Evolutionary conservation across 768 basidiomycete genomes (phyloP).

Genomic region (Termitomyces sp.): DNA sequence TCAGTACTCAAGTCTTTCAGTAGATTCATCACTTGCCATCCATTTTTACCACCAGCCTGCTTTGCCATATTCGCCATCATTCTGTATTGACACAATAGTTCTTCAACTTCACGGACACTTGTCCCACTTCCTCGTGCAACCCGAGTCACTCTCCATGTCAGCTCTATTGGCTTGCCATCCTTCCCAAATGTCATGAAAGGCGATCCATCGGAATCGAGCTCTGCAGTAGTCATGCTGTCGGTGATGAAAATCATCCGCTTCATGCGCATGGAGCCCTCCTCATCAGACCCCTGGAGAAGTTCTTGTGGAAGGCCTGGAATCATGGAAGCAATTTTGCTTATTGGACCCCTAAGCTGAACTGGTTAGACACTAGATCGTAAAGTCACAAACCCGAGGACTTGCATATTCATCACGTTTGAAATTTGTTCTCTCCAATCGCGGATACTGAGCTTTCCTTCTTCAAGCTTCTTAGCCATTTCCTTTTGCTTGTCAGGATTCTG

Average conservation of each 20-base stretch:
- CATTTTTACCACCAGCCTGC: conserved; percentile 95
- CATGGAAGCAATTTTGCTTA: conserved; percentile 98
- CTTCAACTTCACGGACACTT: conserved; percentile 95
- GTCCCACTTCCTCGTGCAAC: conserved; percentile 94
- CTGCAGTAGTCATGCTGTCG: conserved; percentile 91
- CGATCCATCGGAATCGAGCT: conserved; percentile 93
- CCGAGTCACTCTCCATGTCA: conserved; percentile 86
- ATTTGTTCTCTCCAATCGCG: conserved; percentile 98
- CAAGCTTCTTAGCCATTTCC: conserved; percentile 95
- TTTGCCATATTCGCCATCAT: conserved; percentile 99
- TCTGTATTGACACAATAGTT: conserved; percentile 90
- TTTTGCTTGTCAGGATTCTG: conserved; percentile 97
- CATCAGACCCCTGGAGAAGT: conserved; percentile 86
- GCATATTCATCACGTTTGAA: conserved; percentile 97
- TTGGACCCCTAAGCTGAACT: conserved; percentile 71
- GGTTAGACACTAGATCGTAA: conserved; percentile 5
- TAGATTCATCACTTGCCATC: conserved; percentile 51
- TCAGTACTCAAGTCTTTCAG: neutral
- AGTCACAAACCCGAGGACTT: conserved; percentile 20
- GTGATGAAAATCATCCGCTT: conserved; percentile 99
- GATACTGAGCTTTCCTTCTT: conserved; percentile 95
- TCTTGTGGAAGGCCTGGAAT: conserved; percentile 95
- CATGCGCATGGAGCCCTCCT: conserved; percentile 85
- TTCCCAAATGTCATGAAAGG: conserved; percentile 83
- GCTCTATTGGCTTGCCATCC: conserved; percentile 76